These are phyloP conservation scores for Talaromyces trachyspermus DNA, from an alignment of 495 filamentous ascomycete species.

Conservation along the genomic window DNA sequence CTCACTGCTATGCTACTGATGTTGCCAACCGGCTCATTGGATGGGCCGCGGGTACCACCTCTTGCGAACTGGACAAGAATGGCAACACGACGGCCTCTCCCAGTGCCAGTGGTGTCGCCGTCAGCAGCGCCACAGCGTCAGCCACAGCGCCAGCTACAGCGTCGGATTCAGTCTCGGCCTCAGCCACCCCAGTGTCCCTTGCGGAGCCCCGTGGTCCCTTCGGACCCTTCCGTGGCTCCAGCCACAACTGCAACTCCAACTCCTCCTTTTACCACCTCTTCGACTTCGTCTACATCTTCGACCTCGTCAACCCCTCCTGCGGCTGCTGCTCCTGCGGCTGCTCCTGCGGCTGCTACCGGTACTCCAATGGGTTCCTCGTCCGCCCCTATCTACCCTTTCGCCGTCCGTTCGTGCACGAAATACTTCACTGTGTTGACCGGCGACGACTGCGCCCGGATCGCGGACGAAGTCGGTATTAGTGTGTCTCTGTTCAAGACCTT, in stretches of 20 bases:
- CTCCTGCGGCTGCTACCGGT: neutral
- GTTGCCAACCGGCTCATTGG: conserved; percentile 50
- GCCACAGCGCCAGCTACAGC: neutral
- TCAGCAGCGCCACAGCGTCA: neutral
- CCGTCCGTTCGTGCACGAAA: conserved; percentile 24
- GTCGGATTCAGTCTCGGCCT: too few species aligned
- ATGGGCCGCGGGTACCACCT: conserved; percentile 29
- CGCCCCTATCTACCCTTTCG: neutral
- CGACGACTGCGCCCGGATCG: conserved; percentile 37
- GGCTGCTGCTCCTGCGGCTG: too few species aligned
- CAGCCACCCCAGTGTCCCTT: too few species aligned
- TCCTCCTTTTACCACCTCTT: neutral
- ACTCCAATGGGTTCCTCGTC: neutral
- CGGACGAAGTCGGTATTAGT: conserved; percentile 18
- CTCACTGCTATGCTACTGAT: conserved; percentile 50
- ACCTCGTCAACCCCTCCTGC: conserved; percentile 18
- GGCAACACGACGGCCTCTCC: too few species aligned
- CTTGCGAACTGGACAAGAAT: too few species aligned
- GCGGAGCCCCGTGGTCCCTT: too few species aligned
- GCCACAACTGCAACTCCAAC: neutral
- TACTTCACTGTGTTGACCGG: conserved; percentile 32
- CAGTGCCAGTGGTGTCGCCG: neutral
- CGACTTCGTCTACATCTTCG: neutral
- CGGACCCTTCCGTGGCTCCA: neutral
- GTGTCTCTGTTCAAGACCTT: conserved; percentile 23